phyloP scores from a whole-genome alignment of 805 yeast genomes.

The Barnettozyma siamensis region DNA sequence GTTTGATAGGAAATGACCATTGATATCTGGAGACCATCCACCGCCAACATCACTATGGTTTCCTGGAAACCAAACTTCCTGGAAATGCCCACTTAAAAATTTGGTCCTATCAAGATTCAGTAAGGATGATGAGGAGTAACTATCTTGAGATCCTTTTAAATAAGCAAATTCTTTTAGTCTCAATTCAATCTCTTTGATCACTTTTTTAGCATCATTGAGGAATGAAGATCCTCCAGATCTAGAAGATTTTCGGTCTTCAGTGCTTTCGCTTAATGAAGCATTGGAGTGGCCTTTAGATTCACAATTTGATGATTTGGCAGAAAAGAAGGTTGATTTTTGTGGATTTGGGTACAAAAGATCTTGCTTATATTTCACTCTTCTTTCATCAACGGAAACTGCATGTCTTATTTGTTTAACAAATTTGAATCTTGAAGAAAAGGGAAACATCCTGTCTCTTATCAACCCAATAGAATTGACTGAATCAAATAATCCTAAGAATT shows the following conservation, averaged over 20 bases:
- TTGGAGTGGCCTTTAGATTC: slow-evolving; percentile 1
- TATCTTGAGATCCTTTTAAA: neutral
- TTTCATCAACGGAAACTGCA: slow-evolving; percentile 62
- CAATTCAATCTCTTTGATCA: slow-evolving; percentile 15
- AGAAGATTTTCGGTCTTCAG: neutral
- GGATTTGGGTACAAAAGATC: slow-evolving; percentile 44
- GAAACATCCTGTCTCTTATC: slow-evolving; percentile 51
- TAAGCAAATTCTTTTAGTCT: neutral
- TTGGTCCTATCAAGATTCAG: slow-evolving; percentile 22
- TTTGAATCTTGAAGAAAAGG: slow-evolving; percentile 45
- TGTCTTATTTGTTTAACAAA: slow-evolving; percentile 58
- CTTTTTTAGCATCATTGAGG: slow-evolving; percentile 11
- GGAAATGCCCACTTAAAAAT: slow-evolving; percentile 28
- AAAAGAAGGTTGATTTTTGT: slow-evolving; percentile 28
- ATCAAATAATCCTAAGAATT: slow-evolving; percentile 66
- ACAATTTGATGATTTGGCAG: neutral
- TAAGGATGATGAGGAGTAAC: slow-evolving; percentile 6
- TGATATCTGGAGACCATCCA: slow-evolving; percentile 47
- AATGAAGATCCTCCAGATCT: neutral
- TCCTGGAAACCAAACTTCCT: slow-evolving; percentile 65
- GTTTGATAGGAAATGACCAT: slow-evolving; percentile 42
- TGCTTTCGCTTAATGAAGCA: neutral
- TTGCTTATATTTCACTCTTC: slow-evolving; percentile 58
- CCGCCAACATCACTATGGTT: slow-evolving; percentile 69
- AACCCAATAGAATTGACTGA: slow-evolving; percentile 64